Conservation (phyloP, 1,284 basidiomycete genomes). For the Microbotryomycetes sp. region DNA sequence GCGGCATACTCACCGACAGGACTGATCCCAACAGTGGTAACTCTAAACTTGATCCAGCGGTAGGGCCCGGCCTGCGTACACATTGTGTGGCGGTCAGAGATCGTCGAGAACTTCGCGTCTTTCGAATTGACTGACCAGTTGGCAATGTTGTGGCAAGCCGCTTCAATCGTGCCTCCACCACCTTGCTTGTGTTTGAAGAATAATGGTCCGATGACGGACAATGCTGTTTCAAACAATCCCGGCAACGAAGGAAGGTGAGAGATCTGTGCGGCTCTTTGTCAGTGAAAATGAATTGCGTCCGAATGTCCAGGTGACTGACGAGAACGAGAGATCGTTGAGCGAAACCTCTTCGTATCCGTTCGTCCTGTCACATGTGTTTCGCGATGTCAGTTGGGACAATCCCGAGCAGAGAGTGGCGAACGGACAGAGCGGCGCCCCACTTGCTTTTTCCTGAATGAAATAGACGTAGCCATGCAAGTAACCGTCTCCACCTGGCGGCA, state of each 20-base stretch:
- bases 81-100: background rate
- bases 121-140: slow-evolving; percentile 57
- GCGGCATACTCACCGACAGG: slow-evolving; percentile 64
- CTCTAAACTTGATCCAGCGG: slow-evolving; percentile 58
- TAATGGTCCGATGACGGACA: slow-evolving; percentile 65
- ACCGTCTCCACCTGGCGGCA: slow-evolving; percentile 48
- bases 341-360: slow-evolving; percentile 69
- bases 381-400: no score
- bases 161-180: slow-evolving; percentile 65
- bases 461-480: slow-evolving; percentile 74
- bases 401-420: no score
- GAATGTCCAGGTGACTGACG: background rate
- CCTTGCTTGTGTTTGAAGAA: slow-evolving; percentile 55
- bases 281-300: no score
- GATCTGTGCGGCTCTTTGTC: slow-evolving; percentile 25
- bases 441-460: slow-evolving; percentile 27
- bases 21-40: slow-evolving; percentile 74
- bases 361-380: slow-evolving; percentile 47
- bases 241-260: slow-evolving; percentile 77
- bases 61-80: slow-evolving; percentile 57
- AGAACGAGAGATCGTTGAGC: slow-evolving; percentile 51
- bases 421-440: background rate
- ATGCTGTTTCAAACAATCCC: slow-evolving; percentile 62
- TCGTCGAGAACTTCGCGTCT: background rate
- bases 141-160: slow-evolving; percentile 76